Evolutionary conservation across 257 asterid genomes (phyloP).

Genomic region (Plantago elongata): DNA sequence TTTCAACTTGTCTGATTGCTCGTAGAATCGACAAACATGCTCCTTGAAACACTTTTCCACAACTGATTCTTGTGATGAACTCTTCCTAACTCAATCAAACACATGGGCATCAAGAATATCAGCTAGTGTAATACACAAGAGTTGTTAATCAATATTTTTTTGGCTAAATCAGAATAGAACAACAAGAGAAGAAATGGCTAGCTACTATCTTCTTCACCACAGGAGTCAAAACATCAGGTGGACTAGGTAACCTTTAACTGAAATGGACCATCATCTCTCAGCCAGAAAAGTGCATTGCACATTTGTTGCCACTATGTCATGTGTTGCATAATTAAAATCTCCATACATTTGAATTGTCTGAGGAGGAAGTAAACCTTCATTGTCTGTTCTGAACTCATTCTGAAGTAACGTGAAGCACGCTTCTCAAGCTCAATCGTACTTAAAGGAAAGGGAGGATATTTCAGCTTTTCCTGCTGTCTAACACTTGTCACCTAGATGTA

Average conservation of each 20-base stretch:
- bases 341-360: no score
- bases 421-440: conserved; percentile 98
- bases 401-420: conserved; percentile 95
- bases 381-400: conserved; percentile 91
- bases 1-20: background rate
- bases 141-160: background rate
- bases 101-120: conserved; percentile 1
- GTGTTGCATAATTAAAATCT: no score
- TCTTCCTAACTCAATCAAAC: conserved; percentile 13
- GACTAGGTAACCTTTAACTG: no score
- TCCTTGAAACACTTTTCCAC: conserved; percentile 3
- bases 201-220: no score
- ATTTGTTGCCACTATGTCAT: no score
- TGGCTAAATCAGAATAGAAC: no score
- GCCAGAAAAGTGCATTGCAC: no score
- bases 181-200: no score
- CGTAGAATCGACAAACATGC: conserved; percentile 1
- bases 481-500: conserved; percentile 67
- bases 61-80: conserved; percentile 4
- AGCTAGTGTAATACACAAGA: background rate
- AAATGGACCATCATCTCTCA: no score
- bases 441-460: conserved; percentile 91
- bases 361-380: conserved; percentile 59
- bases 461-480: conserved; percentile 66
- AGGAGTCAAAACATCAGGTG: no score